A percentile compares a stretch with the other conserved stretches of the same genome.
These are phyloP conservation scores for Ilyonectria mors-panacis DNA, from an alignment of 2,329 filamentous ascomycete genomes.

Conservation along the genomic window DNA sequence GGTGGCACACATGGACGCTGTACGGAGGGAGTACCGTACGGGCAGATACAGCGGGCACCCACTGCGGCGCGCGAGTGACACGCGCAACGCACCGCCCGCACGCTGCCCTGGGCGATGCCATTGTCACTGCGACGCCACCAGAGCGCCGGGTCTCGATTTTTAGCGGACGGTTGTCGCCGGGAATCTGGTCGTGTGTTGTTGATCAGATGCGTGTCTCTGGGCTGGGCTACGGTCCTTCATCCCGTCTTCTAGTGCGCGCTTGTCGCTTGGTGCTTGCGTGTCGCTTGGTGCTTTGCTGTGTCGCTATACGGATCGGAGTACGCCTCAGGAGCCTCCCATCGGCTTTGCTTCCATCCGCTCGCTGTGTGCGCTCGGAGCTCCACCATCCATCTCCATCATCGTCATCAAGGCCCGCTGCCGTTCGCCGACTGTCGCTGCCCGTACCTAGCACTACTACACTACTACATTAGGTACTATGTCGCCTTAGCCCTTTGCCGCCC, in stretches of 20 bases:
- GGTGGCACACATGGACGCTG: conserved; percentile 1
- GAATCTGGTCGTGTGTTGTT: conserved; percentile 18
- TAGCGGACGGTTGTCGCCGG: neutral
- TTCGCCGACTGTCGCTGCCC: conserved; percentile 7
- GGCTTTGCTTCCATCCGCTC: conserved; percentile 3
- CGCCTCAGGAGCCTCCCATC: neutral
- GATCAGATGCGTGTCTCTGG: neutral
- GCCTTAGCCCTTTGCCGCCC: conserved; percentile 24
- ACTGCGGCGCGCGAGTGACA: neutral
- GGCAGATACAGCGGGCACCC: conserved; percentile 13
- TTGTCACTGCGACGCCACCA: conserved; percentile 11
- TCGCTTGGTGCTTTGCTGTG: neutral
- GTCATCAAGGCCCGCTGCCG: neutral
- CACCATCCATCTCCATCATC: neutral
- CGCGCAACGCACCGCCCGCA: conserved; percentile 7
- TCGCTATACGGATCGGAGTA: neutral
- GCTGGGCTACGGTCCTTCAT: neutral
- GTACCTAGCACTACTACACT: neutral
- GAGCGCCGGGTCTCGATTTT: conserved; percentile 1
- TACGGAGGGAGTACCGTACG: conserved; percentile 9
- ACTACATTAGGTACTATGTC: neutral
- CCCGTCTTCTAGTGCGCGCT: neutral
- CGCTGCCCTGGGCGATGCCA: conserved; percentile 13
- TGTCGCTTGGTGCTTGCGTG: neutral
- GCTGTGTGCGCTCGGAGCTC: neutral